These are phyloP conservation scores for Artemisia princeps DNA, from an alignment of 140 eudicot genomes.

Conservation along the genomic window DNA sequence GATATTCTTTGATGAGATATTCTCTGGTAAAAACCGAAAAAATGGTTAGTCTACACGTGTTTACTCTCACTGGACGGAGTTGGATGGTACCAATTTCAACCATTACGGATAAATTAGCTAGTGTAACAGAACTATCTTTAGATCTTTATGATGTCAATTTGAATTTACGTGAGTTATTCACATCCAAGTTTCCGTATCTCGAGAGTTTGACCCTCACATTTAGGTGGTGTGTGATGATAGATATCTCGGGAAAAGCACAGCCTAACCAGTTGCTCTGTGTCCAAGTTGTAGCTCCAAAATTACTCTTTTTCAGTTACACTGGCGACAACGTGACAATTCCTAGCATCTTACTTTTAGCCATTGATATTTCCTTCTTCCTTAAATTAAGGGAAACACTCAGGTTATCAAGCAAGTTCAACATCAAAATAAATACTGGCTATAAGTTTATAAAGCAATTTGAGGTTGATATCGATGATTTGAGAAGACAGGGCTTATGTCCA, in stretches of 20 bases:
- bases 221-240: not conserved
- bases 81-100: too few relatives aligned
- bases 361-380: not conserved
- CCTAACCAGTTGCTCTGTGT: not conserved
- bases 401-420: slow-evolving; percentile 1
- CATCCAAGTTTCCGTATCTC: not conserved
- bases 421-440: not conserved
- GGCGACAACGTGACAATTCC: not conserved
- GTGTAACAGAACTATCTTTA: not conserved
- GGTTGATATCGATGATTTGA: not conserved
- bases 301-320: not conserved
- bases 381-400: not conserved
- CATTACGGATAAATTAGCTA: not conserved
- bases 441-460: not conserved
- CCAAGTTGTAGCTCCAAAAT: not conserved
- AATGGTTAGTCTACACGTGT: not conserved
- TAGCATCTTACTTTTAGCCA: not conserved
- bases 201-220: not conserved
- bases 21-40: not conserved
- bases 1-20: not conserved
- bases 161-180: not conserved
- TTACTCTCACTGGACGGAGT: not conserved
- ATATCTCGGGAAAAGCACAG: not conserved
- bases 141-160: not conserved
- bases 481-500: not conserved